phyloP scores from a whole-genome alignment of 2,329 filamentous ascomycete genomes.

The Coniochaeta hoffmannii region DNA sequence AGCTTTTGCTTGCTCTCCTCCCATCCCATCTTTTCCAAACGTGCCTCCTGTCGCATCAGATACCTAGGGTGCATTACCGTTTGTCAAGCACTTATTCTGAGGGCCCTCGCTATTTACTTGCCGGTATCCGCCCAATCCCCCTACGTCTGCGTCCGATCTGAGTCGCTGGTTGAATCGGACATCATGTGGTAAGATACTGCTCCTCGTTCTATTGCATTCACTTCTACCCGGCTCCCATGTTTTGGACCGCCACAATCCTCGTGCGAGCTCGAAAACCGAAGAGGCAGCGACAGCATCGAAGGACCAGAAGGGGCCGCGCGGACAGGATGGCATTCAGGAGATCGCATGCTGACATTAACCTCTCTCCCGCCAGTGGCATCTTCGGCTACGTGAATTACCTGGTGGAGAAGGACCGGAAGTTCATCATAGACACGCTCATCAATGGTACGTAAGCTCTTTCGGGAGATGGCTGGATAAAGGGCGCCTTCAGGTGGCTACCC shows the following conservation, averaged over 20 bases:
- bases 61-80: no score
- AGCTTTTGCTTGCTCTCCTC: background rate
- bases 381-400: slow-evolving; percentile 99
- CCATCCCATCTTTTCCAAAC: no score
- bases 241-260: background rate
- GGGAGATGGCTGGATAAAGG: slow-evolving; percentile 2
- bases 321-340: background rate
- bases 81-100: no score
- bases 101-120: slow-evolving; percentile 6
- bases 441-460: slow-evolving; percentile 60
- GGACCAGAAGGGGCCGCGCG: background rate
- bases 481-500: background rate
- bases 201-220: background rate
- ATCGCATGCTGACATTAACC: slow-evolving; percentile 16
- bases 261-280: slow-evolving; percentile 10
- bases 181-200: slow-evolving; percentile 25
- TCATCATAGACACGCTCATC: slow-evolving; percentile 90
- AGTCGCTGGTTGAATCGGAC: slow-evolving; percentile 15
- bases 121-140: background rate
- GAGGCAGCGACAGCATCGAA: background rate
- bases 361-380: slow-evolving; percentile 59
- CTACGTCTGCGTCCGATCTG: background rate
- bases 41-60: no score
- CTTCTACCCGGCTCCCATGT: slow-evolving; percentile 3
- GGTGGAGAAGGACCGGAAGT: slow-evolving; percentile 96